These are phyloP conservation scores for Ophiosphaerella narmari DNA, from an alignment of 2,329 filamentous ascomycete species.

Conservation along the genomic window DNA sequence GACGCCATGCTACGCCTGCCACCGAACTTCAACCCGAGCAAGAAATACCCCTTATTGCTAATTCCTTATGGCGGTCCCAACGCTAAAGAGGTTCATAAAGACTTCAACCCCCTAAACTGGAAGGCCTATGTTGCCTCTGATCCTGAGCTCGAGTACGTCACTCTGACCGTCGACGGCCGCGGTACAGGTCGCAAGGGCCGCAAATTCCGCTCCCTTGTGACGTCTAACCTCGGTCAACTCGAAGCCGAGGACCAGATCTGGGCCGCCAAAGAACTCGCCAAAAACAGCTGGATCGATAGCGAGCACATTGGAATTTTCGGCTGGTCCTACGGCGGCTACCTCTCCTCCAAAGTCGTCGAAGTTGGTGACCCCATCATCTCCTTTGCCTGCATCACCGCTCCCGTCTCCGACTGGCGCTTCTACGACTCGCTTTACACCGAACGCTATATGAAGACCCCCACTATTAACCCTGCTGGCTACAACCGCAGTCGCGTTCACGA, in stretches of 20 bases:
- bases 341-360: constrained; percentile 69
- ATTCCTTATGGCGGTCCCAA: constrained; percentile 71
- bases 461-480: constrained; percentile 64
- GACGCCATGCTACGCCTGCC: constrained; percentile 70
- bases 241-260: constrained; percentile 71
- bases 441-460: constrained; percentile 70
- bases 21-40: constrained; percentile 64
- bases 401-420: constrained; percentile 71
- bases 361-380: constrained; percentile 64
- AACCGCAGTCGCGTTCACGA: constrained; percentile 63
- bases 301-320: constrained; percentile 69
- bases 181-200: constrained; percentile 69
- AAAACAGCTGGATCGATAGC: constrained; percentile 60
- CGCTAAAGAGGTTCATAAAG: constrained; percentile 64
- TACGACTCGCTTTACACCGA: constrained; percentile 75
- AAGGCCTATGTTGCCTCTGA: constrained; percentile 68
- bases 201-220: constrained; percentile 63
- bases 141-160: constrained; percentile 69
- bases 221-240: constrained; percentile 64
- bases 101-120: constrained; percentile 62
- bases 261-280: constrained; percentile 63
- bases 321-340: constrained; percentile 71
- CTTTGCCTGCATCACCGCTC: constrained; percentile 66
- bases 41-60: constrained; percentile 70
- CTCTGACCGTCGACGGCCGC: constrained; percentile 70